Percentiles rank a stretch among this genome's conserved stretches.
These are phyloP conservation scores for Dacryopinax spathularia DNA, from an alignment of 768 basidiomycete genomes.

Conservation along the genomic window DNA sequence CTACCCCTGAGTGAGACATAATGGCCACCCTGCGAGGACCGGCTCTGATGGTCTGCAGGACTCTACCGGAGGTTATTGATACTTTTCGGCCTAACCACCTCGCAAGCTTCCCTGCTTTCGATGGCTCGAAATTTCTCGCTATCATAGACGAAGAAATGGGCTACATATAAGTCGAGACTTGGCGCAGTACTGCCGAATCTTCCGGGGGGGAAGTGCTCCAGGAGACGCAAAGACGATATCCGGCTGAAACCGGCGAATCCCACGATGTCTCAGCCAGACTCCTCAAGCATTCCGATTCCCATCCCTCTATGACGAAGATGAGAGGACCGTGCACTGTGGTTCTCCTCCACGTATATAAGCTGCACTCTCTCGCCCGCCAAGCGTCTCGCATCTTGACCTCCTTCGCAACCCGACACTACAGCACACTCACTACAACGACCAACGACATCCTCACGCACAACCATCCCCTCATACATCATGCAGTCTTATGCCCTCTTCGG, in stretches of 20 bases:
- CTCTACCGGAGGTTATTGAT: slow-evolving; percentile 40
- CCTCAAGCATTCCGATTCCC: no score
- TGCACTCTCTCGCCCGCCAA: no score
- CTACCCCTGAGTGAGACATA: slow-evolving; percentile 45
- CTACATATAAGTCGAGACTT: no score
- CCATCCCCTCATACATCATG: background rate
- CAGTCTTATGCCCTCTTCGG: background rate
- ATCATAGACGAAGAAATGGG: slow-evolving; percentile 72
- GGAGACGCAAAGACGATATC: no score
- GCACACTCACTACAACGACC: no score
- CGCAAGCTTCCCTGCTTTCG: slow-evolving; percentile 51
- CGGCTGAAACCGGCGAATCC: no score
- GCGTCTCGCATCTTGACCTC: background rate
- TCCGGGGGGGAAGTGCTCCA: no score
- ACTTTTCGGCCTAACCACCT: slow-evolving; percentile 34
- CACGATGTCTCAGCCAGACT: no score
- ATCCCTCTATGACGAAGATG: no score
- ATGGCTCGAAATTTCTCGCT: slow-evolving; percentile 45
- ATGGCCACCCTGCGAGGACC: slow-evolving; percentile 26
- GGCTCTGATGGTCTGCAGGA: slow-evolving; percentile 5
- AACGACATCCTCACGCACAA: background rate
- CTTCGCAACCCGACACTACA: background rate
- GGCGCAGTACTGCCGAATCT: no score
- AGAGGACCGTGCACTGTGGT: no score
- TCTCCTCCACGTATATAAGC: no score